Conservation (phyloP, 257 asterid genomes). For the Solanum phureja region DNA sequence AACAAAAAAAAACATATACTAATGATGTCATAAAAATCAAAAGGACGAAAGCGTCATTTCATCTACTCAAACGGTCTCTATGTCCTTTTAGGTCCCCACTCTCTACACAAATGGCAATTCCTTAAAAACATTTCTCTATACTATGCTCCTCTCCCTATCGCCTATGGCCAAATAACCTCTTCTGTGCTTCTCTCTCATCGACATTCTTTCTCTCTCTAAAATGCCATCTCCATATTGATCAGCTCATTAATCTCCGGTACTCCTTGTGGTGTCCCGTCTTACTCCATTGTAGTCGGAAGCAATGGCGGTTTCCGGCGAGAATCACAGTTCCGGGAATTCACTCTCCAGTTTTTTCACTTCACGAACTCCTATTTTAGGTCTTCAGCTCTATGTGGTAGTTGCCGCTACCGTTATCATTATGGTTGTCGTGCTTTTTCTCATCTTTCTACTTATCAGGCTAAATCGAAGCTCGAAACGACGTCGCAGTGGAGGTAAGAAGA, state of each 20-base stretch:
- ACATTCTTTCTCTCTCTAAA: neutral
- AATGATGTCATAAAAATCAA: neutral
- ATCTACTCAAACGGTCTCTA: neutral
- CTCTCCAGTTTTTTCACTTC: constrained; percentile 24
- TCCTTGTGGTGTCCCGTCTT: neutral
- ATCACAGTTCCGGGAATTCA: constrained; percentile 18
- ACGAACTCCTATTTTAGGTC: constrained; percentile 64
- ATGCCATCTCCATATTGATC: neutral
- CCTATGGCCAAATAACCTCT: neutral
- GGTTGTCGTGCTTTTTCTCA: constrained; percentile 28
- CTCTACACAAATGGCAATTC: neutral
- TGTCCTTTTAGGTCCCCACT: neutral
- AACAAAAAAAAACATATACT: no score
- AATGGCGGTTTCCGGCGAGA: constrained; percentile 39
- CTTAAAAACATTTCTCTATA: neutral
- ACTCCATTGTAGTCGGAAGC: neutral
- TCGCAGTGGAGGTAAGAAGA: constrained; percentile 25
- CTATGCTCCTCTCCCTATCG: neutral
- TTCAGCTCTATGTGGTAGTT: constrained; percentile 50
- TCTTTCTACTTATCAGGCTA: constrained; percentile 34
- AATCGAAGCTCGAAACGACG: constrained; percentile 37
- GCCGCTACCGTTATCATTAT: constrained; percentile 36
- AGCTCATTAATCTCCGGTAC: neutral
- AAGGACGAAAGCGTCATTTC: neutral
- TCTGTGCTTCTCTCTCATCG: neutral